These are phyloP conservation scores for Diutina sp. DNA, from an alignment of 1,139 yeast species.

Conservation along the genomic window DNA sequence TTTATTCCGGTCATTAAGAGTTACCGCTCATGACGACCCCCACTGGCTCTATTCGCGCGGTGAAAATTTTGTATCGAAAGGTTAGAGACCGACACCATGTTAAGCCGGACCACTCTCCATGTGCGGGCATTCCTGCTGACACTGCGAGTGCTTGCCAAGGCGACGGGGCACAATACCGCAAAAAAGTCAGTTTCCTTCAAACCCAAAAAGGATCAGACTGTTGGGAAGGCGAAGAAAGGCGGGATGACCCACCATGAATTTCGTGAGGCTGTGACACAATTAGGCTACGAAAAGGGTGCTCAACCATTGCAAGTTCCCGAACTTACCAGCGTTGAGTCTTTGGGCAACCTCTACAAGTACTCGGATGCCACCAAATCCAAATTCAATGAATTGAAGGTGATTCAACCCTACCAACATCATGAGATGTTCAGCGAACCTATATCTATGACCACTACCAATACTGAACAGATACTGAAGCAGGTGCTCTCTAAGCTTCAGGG, in stretches of 20 bases:
- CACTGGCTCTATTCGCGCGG: not conserved
- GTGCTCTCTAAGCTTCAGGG: conserved; percentile 12
- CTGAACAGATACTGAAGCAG: conserved; percentile 15
- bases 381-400: conserved; percentile 35
- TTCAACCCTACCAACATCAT: conserved; percentile 51
- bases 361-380: conserved; percentile 10
- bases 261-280: conserved; percentile 24
- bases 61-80: not conserved
- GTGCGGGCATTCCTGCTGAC: not conserved
- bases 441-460: conserved; percentile 32
- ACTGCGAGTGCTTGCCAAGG: not conserved
- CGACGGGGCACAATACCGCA: conserved; percentile 6
- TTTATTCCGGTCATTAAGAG: not conserved
- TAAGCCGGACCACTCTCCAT: not conserved
- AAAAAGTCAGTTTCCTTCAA: conserved; percentile 7
- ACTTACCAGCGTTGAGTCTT: conserved; percentile 7
- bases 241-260: conserved; percentile 33
- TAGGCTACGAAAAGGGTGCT: conserved; percentile 24
- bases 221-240: conserved; percentile 20
- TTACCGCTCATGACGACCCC: not conserved
- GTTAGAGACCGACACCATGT: not conserved
- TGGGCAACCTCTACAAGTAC: conserved; percentile 14
- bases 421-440: conserved; percentile 49
- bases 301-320: conserved; percentile 8
- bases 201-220: conserved; percentile 4